Evolutionary conservation across 108 stramenopile species (phyloP), one percentile per base, ranked within the genome.

Genomic region (Skeletonema marinoi): DNA sequence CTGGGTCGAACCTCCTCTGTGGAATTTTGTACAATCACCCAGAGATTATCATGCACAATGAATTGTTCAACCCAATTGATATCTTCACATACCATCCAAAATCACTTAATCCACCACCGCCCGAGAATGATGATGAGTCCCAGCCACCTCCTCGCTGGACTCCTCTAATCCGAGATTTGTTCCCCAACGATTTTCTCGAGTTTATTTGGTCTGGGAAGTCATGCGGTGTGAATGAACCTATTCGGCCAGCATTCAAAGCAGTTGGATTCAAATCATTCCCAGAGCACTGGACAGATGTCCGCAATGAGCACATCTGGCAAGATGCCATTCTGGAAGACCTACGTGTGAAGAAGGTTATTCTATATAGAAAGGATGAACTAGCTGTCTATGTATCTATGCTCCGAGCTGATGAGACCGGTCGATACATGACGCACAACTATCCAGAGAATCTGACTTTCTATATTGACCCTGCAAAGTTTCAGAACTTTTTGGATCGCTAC

Each of bases 191-290:
- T 32, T 82, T 82, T 46, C 65, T 82, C 4, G 33, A 63, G 14
- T 44, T 60, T 44, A 73, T 82, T 17, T 82, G 74, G 74, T 73
- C 65, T 44, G 74, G 60, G 4, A 66, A 46, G n/a, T 41, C 17
- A 14, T 17, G 11, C 2, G 36, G 41, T 36, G 56, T 31, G 4
- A 60, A 38, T 36, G 48, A 76, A 41, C 50, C 61, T 16, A 77
- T 78, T 46, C 32, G 31, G 1, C 50, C 58, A 62, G 33, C 25
- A 60, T 61, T 14, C 41, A 85, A 82, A 32, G 85, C 85, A 16
- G 72, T 85, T 59, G 85, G 85, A 0, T 85, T 80, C 68, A 85
- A 85, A 67, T 80, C 71, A 6, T 85, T 85, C 54, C 77, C 81
- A 44, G 78, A 85, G 1, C 85, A 85, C 62, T 80, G 78, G 65